Evolutionary conservation across 169 alveolate genomes (phyloP).

Genomic region (Cyclospora cayetanensis): DNA sequence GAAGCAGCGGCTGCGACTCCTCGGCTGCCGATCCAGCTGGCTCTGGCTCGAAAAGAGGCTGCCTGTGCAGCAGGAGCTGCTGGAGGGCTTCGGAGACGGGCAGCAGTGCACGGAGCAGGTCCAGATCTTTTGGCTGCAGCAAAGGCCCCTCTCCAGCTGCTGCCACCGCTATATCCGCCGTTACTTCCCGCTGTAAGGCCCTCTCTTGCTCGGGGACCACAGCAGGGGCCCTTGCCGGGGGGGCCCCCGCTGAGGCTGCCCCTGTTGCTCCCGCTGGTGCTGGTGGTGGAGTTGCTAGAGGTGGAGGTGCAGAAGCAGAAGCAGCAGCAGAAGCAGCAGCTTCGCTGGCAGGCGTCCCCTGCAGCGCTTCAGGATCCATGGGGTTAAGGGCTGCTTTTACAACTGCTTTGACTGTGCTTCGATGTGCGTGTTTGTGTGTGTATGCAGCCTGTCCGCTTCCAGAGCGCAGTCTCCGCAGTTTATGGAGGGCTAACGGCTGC

Average conservation of each 20-base stretch:
- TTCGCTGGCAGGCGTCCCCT: neutral
- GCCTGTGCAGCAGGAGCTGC: slow-evolving; percentile 24
- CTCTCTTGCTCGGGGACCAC: neutral
- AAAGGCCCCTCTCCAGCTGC: neutral
- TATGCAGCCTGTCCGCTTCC: too few relatives aligned
- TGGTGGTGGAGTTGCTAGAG: neutral
- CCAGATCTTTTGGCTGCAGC: slow-evolving; percentile 8
- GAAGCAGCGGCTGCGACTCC: too few relatives aligned
- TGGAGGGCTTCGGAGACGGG: neutral
- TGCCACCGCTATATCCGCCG: neutral
- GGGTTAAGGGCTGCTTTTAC: neutral
- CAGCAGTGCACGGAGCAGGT: neutral
- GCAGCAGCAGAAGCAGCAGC: neutral
- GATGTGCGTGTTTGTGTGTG: too few relatives aligned
- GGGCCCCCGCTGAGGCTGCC: neutral
- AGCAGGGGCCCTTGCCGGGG: neutral
- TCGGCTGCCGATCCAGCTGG: neutral
- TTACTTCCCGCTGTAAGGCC: neutral
- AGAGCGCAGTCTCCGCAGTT: too few relatives aligned
- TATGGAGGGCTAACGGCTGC: too few relatives aligned
- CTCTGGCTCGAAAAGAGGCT: neutral
- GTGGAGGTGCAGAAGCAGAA: neutral
- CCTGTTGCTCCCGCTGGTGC: slow-evolving; percentile 5
- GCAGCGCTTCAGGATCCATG: neutral
- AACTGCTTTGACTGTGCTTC: too few relatives aligned